phyloP scores from a whole-genome alignment of 441 rosid species.

The Euphorbia schlechtendalii region DNA sequence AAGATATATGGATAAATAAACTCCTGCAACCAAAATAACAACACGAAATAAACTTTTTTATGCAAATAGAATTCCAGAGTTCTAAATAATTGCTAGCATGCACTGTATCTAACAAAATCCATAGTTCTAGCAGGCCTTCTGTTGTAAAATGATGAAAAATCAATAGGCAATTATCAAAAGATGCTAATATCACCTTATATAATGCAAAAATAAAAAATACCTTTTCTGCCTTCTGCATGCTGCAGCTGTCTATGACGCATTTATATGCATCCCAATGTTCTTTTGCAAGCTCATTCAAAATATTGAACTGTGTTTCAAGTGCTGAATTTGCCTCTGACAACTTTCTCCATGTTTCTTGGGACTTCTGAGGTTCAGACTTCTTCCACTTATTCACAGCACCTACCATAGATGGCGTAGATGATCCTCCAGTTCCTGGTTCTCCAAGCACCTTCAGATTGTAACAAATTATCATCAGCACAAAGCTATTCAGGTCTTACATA shows the following conservation, averaged over 20 bases:
- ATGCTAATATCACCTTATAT: not conserved
- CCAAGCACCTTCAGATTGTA: conserved; percentile 61
- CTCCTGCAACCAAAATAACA: not conserved
- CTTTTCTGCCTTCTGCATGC: conserved; percentile 60
- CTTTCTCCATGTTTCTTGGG: conserved; percentile 68
- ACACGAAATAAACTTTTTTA: conserved; percentile 1
- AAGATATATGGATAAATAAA: not conserved
- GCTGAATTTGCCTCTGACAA: conserved; percentile 69
- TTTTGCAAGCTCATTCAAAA: conserved; percentile 66
- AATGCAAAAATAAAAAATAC: conserved; percentile 26
- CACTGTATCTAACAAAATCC: no score
- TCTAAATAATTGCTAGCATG: not conserved
- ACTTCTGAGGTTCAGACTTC: conserved; percentile 67
- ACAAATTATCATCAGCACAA: conserved; percentile 16
- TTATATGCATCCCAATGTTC: conserved; percentile 65
- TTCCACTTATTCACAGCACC: conserved; percentile 98
- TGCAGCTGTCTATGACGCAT: conserved; percentile 51
- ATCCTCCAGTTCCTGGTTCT: conserved; percentile 96
- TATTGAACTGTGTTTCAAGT: conserved; percentile 61
- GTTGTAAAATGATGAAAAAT: not conserved
- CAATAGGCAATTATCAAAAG: conserved; percentile 4
- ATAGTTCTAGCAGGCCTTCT: no score
- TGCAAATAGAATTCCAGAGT: not conserved
- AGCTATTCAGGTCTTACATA: not conserved
- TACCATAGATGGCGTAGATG: conserved; percentile 96